phyloP scores from a whole-genome alignment of 73 alveolate genomes.

The Uronychia binucleata region DNA sequence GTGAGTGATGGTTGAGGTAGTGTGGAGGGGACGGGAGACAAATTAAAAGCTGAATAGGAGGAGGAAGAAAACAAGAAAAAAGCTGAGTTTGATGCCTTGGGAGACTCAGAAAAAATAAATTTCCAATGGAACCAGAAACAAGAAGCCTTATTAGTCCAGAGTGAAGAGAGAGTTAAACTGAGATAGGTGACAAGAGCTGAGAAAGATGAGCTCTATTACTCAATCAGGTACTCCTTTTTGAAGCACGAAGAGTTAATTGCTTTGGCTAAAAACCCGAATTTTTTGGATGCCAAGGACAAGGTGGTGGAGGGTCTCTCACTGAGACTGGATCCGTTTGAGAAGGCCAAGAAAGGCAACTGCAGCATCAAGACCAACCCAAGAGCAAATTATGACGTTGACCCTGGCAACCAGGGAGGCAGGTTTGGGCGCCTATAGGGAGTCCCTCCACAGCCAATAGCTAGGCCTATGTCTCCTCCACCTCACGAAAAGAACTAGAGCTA shows the following conservation, averaged over 20 bases:
- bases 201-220: slow-evolving; percentile 30
- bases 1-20: slow-evolving; percentile 8
- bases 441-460: neutral
- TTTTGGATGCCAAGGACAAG: slow-evolving; percentile 52
- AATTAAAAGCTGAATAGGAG: slow-evolving; percentile 5
- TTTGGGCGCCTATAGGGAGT: neutral
- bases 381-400: neutral
- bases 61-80: slow-evolving; percentile 51
- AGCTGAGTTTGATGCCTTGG: slow-evolving; percentile 34
- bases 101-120: slow-evolving; percentile 72
- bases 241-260: slow-evolving; percentile 49
- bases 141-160: neutral
- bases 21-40: slow-evolving; percentile 34
- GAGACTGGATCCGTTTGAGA: slow-evolving; percentile 51
- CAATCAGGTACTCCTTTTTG: slow-evolving; percentile 41
- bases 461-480: too few relatives aligned
- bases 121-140: slow-evolving; percentile 8
- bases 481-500: too few relatives aligned
- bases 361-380: slow-evolving; percentile 30
- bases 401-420: neutral
- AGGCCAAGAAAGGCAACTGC: slow-evolving; percentile 10
- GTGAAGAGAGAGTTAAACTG: slow-evolving; percentile 7
- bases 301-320: slow-evolving; percentile 53
- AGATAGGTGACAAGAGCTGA: slow-evolving; percentile 28
- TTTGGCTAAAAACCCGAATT: slow-evolving; percentile 39